Conservation (phyloP, 768 basidiomycete species). For the Russula emetica region DNA sequence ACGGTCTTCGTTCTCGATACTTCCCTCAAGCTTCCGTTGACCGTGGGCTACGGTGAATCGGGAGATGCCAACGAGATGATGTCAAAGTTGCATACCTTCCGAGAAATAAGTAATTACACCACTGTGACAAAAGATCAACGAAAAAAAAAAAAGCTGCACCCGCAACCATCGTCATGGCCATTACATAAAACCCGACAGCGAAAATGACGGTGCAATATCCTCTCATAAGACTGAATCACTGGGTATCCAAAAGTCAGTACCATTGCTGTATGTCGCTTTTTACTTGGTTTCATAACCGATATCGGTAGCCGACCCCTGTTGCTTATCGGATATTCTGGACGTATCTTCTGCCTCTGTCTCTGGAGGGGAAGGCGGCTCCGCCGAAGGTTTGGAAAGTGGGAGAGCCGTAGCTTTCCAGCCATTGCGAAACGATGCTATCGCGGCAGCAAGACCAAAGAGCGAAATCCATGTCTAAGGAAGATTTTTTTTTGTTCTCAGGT, state of each 20-base stretch:
- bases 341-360: background rate
- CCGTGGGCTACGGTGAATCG: background rate
- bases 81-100: background rate
- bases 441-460: conserved; percentile 21
- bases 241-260: background rate
- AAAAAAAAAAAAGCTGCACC: background rate
- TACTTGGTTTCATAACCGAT: background rate
- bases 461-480: conserved; percentile 18
- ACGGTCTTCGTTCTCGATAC: no score
- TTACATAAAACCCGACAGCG: background rate
- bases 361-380: background rate
- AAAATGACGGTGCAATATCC: background rate
- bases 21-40: background rate
- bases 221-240: background rate
- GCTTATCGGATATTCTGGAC: background rate
- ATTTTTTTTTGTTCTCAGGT: background rate
- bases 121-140: background rate
- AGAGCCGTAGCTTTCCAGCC: conserved; percentile 25
- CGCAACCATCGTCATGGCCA: background rate
- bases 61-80: background rate
- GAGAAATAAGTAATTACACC: background rate
- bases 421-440: conserved; percentile 24
- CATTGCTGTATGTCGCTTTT: background rate
- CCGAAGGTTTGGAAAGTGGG: background rate
- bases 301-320: background rate